Conservation (phyloP, 2,329 filamentous ascomycete genomes). For the Nothophoma quercina region DNA sequence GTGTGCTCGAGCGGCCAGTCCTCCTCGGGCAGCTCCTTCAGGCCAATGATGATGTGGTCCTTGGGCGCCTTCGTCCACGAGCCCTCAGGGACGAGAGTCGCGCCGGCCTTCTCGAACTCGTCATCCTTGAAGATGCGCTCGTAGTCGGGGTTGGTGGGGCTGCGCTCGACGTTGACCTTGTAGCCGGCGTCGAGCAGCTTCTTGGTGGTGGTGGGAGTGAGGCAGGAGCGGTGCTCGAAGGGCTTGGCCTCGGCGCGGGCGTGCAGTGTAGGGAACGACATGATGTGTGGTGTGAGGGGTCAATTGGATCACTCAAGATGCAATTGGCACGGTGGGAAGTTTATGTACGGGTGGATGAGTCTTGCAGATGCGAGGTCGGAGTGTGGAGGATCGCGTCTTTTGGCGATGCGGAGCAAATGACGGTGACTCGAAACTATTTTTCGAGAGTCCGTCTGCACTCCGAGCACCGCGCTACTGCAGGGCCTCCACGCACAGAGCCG, state of each 20-base stretch:
- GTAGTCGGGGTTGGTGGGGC: conserved; percentile 47
- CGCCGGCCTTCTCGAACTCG: conserved; percentile 50
- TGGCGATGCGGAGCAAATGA: conserved; percentile 12
- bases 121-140: conserved; percentile 53
- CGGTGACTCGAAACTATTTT: conserved; percentile 34
- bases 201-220: conserved; percentile 50
- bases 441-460: conserved; percentile 7
- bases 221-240: conserved; percentile 51
- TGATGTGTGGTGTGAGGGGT: conserved; percentile 15
- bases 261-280: conserved; percentile 50
- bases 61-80: conserved; percentile 49
- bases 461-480: conserved; percentile 36
- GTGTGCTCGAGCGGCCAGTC: conserved; percentile 50
- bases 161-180: conserved; percentile 51
- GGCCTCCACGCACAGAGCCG: neutral
- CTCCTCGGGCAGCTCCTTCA: conserved; percentile 53
- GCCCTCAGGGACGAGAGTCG: conserved; percentile 48
- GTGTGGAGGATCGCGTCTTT: conserved; percentile 7
- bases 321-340: neutral
- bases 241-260: conserved; percentile 53
- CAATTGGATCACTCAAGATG: conserved; percentile 16
- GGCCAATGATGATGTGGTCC: conserved; percentile 52
- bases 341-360: conserved; percentile 7
- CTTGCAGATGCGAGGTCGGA: conserved; percentile 24
- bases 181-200: conserved; percentile 53